A percentile compares a stretch with the other conserved stretches of the same genome.
phyloP scores from a whole-genome alignment of 2,329 filamentous ascomycete species.

The Chalara sp. region DNA sequence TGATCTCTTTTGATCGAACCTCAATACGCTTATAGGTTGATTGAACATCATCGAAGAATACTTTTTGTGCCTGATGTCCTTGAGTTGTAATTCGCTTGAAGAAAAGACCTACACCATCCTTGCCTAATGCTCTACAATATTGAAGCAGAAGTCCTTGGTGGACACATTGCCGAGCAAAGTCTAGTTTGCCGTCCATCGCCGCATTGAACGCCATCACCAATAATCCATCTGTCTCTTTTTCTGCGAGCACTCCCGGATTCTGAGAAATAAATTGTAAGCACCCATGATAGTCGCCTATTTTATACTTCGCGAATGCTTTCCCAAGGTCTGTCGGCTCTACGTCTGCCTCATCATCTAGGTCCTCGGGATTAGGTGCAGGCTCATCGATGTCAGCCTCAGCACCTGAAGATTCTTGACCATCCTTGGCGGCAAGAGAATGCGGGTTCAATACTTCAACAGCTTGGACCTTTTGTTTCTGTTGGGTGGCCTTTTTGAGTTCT shows the following conservation, averaged over 20 bases:
- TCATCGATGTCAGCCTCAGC: conserved; percentile 58
- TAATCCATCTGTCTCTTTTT: conserved; percentile 85
- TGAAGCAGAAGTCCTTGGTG: conserved; percentile 90
- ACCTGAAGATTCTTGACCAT: conserved; percentile 44
- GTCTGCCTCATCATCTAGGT: conserved; percentile 62
- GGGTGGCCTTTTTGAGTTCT: conserved; percentile 25
- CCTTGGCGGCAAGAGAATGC: conserved; percentile 32
- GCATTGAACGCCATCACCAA: conserved; percentile 88
- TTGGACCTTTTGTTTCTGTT: conserved; percentile 38
- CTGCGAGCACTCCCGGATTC: conserved; percentile 71
- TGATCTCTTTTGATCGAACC: conserved; percentile 49
- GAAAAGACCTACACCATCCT: conserved; percentile 83
- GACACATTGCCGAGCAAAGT: conserved; percentile 78
- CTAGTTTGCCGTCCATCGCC: conserved; percentile 68
- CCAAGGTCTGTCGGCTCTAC: conserved; percentile 71
- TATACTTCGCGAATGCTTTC: conserved; percentile 77
- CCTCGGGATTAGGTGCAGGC: conserved; percentile 35
- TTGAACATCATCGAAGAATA: conserved; percentile 91
- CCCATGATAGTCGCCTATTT: conserved; percentile 63
- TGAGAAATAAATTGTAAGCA: conserved; percentile 71
- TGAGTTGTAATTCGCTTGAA: conserved; percentile 92
- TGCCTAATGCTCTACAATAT: conserved; percentile 86
- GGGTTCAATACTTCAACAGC: conserved; percentile 74
- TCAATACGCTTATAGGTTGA: conserved; percentile 80
- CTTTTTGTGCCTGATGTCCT: conserved; percentile 80